Evolutionary conservation across 805 yeast genomes (phyloP).

Genomic region (Wickerhamomyces bisporus): DNA sequence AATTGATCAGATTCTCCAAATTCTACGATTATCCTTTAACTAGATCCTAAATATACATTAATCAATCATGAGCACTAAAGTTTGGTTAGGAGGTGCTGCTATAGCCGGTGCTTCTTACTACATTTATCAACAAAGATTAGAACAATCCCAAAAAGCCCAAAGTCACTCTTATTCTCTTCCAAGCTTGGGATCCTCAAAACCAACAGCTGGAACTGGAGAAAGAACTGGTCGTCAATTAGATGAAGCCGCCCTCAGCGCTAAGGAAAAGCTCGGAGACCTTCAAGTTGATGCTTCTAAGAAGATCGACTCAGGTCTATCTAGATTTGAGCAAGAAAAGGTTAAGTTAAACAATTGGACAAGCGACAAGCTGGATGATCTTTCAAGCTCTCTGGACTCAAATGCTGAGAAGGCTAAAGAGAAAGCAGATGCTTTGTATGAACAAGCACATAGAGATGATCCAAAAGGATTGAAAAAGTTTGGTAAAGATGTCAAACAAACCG

Average conservation of each 20-base stretch:
- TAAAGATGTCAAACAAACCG: conserved; percentile 7
- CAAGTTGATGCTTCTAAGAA: conserved; percentile 17
- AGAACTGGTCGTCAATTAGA: conserved; percentile 23
- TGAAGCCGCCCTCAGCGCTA: conserved; percentile 16
- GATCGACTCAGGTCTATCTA: conserved; percentile 12
- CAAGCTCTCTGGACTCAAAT: conserved; percentile 8
- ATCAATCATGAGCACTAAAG: conserved; percentile 1
- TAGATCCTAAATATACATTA: too few relatives aligned
- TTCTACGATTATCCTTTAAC: too few relatives aligned
- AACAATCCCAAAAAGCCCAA: conserved; percentile 8
- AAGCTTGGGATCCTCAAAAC: conserved; percentile 4
- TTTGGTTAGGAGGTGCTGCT: conserved; percentile 18
- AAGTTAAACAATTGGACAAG: conserved; percentile 18
- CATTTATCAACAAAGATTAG: conserved; percentile 20
- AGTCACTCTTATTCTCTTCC: conserved; percentile 5
- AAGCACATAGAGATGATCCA: conserved; percentile 11
- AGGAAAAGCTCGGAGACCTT: conserved; percentile 11
- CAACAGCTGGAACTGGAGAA: conserved; percentile 17
- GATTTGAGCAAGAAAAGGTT: conserved; percentile 12
- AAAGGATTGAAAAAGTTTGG: conserved; percentile 17
- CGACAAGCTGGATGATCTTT: conserved; percentile 13
- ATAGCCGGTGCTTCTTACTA: conserved; percentile 23
- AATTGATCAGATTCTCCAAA: too few relatives aligned
- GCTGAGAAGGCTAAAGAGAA: conserved; percentile 15
- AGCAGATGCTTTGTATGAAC: conserved; percentile 14